These are phyloP conservation scores for Moricandia arvensis DNA, from an alignment of 345 rosid genomes.

Conservation along the genomic window DNA sequence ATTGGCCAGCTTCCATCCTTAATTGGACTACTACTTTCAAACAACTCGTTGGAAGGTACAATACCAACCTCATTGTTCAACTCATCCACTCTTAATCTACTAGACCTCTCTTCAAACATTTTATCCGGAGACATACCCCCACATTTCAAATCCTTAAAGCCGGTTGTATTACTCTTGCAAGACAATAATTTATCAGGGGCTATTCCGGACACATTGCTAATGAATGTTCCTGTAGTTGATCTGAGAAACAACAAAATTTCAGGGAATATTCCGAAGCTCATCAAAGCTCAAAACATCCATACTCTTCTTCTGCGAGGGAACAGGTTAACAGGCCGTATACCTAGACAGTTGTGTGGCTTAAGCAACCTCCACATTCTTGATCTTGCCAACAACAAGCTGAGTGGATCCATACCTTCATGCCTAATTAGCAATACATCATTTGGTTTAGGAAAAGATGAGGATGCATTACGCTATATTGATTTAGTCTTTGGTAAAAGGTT, in stretches of 20 bases:
- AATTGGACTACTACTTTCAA: not conserved
- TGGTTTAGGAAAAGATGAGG: not conserved
- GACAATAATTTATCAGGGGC: not conserved
- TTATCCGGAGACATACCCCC: not conserved
- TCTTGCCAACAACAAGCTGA: not conserved
- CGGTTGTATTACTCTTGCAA: too few species aligned
- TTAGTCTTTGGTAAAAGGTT: too few species aligned
- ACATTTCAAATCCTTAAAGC: too few species aligned
- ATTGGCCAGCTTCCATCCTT: not conserved
- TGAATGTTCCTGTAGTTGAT: not conserved
- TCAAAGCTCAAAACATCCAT: not conserved
- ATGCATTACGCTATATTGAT: too few species aligned
- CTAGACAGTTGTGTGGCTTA: not conserved
- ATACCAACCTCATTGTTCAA: not conserved
- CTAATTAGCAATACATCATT: not conserved
- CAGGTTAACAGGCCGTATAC: not conserved
- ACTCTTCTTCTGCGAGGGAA: not conserved
- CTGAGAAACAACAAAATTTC: not conserved
- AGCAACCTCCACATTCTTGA: not conserved
- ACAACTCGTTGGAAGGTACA: not conserved
- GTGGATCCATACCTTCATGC: not conserved
- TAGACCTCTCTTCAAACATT: not conserved
- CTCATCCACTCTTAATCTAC: accelerated
- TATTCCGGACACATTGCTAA: not conserved
- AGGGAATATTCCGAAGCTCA: not conserved